Base-by-base conservation (phyloP, 768 basidiomycete genomes). In the Floccularia luteovirens region DNA sequence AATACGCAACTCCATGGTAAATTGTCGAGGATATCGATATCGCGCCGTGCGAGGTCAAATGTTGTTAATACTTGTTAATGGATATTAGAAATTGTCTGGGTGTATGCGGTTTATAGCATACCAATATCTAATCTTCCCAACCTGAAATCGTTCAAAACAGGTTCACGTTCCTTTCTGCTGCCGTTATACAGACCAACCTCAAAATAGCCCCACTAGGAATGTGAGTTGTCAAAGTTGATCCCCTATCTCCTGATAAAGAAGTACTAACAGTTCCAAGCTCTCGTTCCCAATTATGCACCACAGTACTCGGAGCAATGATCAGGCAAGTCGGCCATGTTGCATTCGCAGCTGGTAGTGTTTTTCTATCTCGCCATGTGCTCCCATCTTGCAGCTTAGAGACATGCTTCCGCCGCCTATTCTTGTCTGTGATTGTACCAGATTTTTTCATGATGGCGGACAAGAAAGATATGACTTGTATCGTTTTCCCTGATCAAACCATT, bases 401-500 rank as follows among this genome's bases (percentile, higher is more conserved):
- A 56, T 83, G 64, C 5, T 74, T 66, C 32, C 69, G 71, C 10
- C 91, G 74, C 13, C 90, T 75, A 33, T 75, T 59, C n/a, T 66
- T 51, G 55, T 96, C 92, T 3, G 67, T 66, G 5, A 49, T 52
- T 27, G 78, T 66, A 1, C 90, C 90, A 1, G 65, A 58, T 58
- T 94, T 94, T 45, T 70, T 64, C 93, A 96, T 94, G 43, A 97
- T 85, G 0, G 93, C 92, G 0, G 90, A 84, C 2, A 98, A 70
- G 52, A 91, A 87, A 0, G 84, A 74, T 32, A 92, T 87, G 19
- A 91, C 82, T 58, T 98, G 94, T 16, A 97, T 91, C 0, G 94
- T 98, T 73, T 98, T 98, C 2, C 84, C 94, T 70, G 65, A 41
- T 5, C 16, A 30, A 24, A 40, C 34, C 44, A 45, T 28, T 40